Percentiles rank a stretch among this genome's conserved stretches.
phyloP scores from a whole-genome alignment of 805 yeast genomes.

The Vanderwaltozyma polyspora region DNA sequence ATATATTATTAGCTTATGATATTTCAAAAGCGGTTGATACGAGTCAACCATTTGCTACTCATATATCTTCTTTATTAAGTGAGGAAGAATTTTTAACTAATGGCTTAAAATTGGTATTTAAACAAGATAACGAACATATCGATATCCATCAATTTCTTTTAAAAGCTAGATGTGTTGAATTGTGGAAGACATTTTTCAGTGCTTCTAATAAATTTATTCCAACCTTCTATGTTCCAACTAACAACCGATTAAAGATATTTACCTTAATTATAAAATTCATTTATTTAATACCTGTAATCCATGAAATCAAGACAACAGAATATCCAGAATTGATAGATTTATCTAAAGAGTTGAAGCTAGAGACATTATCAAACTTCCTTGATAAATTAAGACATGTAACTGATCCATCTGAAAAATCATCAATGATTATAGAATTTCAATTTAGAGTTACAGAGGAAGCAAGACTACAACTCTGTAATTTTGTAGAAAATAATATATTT shows the following conservation, averaged over 20 bases:
- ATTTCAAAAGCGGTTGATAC: conserved; percentile 58
- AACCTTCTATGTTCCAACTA: background rate
- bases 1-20: conserved; percentile 46
- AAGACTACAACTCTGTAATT: conserved; percentile 14
- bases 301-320: conserved; percentile 26
- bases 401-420: conserved; percentile 25
- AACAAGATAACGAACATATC: conserved; percentile 3
- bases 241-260: conserved; percentile 10
- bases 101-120: conserved; percentile 19
- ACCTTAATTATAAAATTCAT: conserved; percentile 24
- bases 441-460: conserved; percentile 23
- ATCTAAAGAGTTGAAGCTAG: conserved; percentile 28
- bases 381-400: conserved; percentile 20
- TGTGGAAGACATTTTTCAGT: conserved; percentile 5
- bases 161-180: conserved; percentile 27
- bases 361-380: conserved; percentile 30
- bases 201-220: no score
- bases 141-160: conserved; percentile 34
- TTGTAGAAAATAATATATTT: conserved; percentile 18
- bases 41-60: conserved; percentile 63
- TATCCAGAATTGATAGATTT: conserved; percentile 20
- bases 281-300: conserved; percentile 32
- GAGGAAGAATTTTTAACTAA: conserved; percentile 12
- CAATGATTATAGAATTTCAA: conserved; percentile 26
- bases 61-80: conserved; percentile 36